Conservation (phyloP, 2,329 filamentous ascomycete species). For the Colletotrichum salicis region DNA sequence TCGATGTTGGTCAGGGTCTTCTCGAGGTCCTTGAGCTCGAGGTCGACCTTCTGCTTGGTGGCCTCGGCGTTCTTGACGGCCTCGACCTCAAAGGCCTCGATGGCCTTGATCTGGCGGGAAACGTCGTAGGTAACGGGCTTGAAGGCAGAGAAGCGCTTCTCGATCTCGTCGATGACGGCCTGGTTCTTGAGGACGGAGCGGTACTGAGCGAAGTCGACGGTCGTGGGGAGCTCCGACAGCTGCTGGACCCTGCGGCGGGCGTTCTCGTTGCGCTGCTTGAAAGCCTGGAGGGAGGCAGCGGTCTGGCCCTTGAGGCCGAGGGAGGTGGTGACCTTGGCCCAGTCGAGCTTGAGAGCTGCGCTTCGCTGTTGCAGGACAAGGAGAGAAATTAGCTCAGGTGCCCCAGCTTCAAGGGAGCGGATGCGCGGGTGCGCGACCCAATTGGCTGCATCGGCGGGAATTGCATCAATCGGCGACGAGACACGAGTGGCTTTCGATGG, state of each 20-base stretch:
- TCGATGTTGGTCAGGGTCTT: slow-evolving; percentile 98
- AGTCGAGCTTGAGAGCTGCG: slow-evolving; percentile 99
- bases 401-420: slow-evolving; percentile 6
- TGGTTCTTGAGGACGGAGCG: slow-evolving; percentile 94
- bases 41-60: slow-evolving; percentile 95
- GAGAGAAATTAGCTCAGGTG: slow-evolving; percentile 66
- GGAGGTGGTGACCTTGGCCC: slow-evolving; percentile 92
- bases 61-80: slow-evolving; percentile 96
- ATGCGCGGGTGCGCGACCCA: slow-evolving; percentile 19
- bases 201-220: slow-evolving; percentile 94
- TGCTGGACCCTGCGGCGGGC: slow-evolving; percentile 91
- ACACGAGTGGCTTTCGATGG: neutral
- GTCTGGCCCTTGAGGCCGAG: slow-evolving; percentile 97
- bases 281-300: slow-evolving; percentile 87
- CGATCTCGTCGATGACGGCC: slow-evolving; percentile 94
- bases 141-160: slow-evolving; percentile 93
- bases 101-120: slow-evolving; percentile 92
- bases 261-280: slow-evolving; percentile 99
- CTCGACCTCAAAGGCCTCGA: slow-evolving; percentile 97
- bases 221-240: slow-evolving; percentile 85
- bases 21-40: slow-evolving; percentile 92
- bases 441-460: slow-evolving; percentile 19
- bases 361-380: slow-evolving; percentile 75
- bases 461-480: slow-evolving; percentile 40
- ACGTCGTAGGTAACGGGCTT: slow-evolving; percentile 95